Base-by-base conservation (phyloP, 208 protist genomes). In the Leishmania turanica region DNA sequence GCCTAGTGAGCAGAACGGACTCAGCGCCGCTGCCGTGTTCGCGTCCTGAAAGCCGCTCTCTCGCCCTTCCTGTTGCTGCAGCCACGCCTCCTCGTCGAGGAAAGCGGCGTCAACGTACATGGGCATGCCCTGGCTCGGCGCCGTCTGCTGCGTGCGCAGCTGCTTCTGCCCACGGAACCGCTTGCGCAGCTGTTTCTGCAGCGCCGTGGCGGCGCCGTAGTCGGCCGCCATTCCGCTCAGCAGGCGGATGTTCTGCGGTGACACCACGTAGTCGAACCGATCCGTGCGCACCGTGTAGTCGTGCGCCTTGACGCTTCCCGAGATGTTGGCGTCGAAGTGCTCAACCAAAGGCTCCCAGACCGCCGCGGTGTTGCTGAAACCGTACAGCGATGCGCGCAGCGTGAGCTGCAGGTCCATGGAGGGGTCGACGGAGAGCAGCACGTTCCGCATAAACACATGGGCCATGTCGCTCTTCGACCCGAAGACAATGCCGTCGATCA, bases 281-380 rank as follows among this genome's bases (percentile, higher is more conserved):
- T 91, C 85, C 60, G 96, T 80, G 64, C 84, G 86, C 15, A 95
- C 34, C 77, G 82, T 85, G 82, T 91, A 97, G 75, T 89, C 76
- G 78, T 92, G 88, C 47, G 87, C 86, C 60, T 86, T 87, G 19
- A 88, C 77, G 69, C 90, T 92, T 77, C 91, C 94, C 0, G 81
- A 82, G 69, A 93, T 73, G 68, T 53, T 80, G 11, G 66, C 80
- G 40, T 90, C 87, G 62, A 97, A 85, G 49, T 84, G 69, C 85
- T 97, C 94, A n/a, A 97, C 77, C 21, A 94, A 83, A 54, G 94
- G 94, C 83, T 97, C 94, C 94, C 94, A 97, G 34, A 97, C 88
- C 34, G 88, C 88, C 24, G 91, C 89, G 47, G 83, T 78, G 73
- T 94, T 90, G 86, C 89, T 97, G 76, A 95, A 89, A 80, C 90